Percentiles rank a stretch among this genome's conserved stretches.
These are phyloP conservation scores for Yamadazyma nakazawae DNA, from an alignment of 805 yeast species.

Conservation along the genomic window DNA sequence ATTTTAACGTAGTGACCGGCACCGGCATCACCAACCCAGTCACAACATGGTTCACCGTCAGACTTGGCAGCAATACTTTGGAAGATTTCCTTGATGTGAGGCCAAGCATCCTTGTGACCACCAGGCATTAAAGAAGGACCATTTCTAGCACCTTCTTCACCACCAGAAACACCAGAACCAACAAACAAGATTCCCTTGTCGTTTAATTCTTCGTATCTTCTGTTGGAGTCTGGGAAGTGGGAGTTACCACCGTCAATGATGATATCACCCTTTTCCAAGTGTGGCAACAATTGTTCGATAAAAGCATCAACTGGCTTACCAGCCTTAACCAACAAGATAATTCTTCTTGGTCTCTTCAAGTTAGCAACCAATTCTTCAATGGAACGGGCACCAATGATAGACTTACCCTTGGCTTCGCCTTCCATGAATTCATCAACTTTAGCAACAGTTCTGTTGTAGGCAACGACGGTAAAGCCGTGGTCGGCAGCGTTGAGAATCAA, in stretches of 20 bases:
- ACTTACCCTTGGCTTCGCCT: conserved; percentile 96
- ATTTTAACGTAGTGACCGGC: conserved; percentile 98
- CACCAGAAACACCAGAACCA: conserved; percentile 99
- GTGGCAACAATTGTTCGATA: conserved; percentile 83
- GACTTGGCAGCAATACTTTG: conserved; percentile 94
- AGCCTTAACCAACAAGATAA: conserved; percentile 92
- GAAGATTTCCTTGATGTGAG: conserved; percentile 94
- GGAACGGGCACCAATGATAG: conserved; percentile 93
- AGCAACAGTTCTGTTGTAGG: conserved; percentile 95
- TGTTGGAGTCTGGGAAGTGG: conserved; percentile 97
- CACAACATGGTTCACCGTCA: conserved; percentile 99
- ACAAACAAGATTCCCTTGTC: conserved; percentile 86
- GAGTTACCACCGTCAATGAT: conserved; percentile 99
- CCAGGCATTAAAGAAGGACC: conserved; percentile 99
- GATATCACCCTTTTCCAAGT: conserved; percentile 94
- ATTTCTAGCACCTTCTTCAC: conserved; percentile 99
- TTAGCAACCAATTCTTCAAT: conserved; percentile 81
- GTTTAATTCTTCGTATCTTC: conserved; percentile 89
- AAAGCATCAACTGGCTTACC: conserved; percentile 92
- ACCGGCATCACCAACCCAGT: conserved; percentile 99
- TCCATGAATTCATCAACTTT: conserved; percentile 92
- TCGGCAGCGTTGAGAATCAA: conserved; percentile 96
- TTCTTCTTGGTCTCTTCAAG: conserved; percentile 96
- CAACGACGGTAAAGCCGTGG: conserved; percentile 97
- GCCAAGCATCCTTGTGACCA: conserved; percentile 98